Conservation (phyloP, 192 early-diverging fungal genomes). For the Pecoramyces ruminantium region DNA sequence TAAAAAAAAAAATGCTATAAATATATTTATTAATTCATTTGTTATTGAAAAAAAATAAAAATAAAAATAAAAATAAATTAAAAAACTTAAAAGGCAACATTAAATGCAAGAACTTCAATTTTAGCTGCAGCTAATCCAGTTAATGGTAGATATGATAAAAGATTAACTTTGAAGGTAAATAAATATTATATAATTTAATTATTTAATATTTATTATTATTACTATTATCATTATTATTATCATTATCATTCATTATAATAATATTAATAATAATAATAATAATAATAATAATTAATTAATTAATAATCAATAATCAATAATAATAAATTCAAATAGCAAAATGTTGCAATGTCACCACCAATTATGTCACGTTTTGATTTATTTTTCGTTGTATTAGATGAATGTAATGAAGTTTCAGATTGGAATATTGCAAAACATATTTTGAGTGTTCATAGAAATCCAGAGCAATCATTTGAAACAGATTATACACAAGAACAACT, state of each 20-base stretch:
- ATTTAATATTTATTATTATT: no score
- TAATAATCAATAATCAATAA: no score
- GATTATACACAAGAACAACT: constrained; percentile 56
- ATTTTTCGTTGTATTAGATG: constrained; percentile 93
- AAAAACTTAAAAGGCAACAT: constrained; percentile 35
- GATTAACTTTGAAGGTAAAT: constrained; percentile 64
- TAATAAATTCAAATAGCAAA: constrained; percentile 45
- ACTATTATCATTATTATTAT: background rate
- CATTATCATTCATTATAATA: background rate
- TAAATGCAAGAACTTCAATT: constrained; percentile 88
- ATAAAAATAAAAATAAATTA: background rate
- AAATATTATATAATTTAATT: no score
- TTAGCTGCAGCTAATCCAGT: constrained; percentile 94
- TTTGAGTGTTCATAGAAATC: constrained; percentile 58
- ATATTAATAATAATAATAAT: background rate
- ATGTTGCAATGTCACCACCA: constrained; percentile 85
- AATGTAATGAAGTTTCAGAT: constrained; percentile 75
- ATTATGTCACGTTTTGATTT: constrained; percentile 99
- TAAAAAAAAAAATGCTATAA: no score
- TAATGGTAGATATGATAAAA: constrained; percentile 87
- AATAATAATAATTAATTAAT: background rate
- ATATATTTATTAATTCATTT: background rate
- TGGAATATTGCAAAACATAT: constrained; percentile 85
- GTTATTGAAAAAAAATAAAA: background rate
- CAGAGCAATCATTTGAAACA: constrained; percentile 51